Evolutionary conservation across 2,329 filamentous ascomycete genomes (phyloP).

Genomic region (Xylaria sp.): DNA sequence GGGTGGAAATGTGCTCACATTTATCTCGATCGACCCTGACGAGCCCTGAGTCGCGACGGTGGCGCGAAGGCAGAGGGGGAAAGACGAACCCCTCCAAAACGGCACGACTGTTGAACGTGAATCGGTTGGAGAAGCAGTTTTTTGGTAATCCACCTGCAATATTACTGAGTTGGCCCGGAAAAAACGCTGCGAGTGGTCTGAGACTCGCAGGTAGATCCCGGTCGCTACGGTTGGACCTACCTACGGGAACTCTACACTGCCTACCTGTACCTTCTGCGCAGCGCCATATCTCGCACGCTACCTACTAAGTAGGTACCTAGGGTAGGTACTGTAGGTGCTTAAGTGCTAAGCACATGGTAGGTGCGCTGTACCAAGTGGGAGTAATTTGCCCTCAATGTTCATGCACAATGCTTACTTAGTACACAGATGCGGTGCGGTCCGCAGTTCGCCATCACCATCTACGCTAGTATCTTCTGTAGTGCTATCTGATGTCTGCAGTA

Average conservation of each 20-base stretch:
- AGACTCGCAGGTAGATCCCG: constrained; percentile 34
- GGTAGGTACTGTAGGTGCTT: neutral
- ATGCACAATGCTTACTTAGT: neutral
- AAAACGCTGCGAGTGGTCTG: constrained; percentile 20
- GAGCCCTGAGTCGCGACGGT: neutral
- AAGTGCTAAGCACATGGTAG: neutral
- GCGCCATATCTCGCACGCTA: neutral
- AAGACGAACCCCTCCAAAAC: neutral
- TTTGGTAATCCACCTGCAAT: constrained; percentile 24
- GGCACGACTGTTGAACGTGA: neutral
- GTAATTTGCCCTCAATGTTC: too few relatives aligned
- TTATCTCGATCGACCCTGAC: constrained; percentile 9
- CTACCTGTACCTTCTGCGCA: neutral
- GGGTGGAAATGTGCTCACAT: constrained; percentile 6
- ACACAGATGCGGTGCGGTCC: constrained; percentile 12
- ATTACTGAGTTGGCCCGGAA: constrained; percentile 5
- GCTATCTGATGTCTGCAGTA: constrained; percentile 11
- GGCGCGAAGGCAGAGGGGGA: neutral
- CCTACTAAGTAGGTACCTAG: neutral
- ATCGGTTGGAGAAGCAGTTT: constrained; percentile 22
- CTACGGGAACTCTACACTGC: neutral
- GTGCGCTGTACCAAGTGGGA: too few relatives aligned
- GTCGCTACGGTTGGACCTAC: constrained; percentile 14
- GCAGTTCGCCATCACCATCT: constrained; percentile 13
- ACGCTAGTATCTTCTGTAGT: neutral